A percentile compares a stretch with the other conserved stretches of the same genome.
phyloP scores from a whole-genome alignment of 805 yeast genomes.

The Saccharomycopsis sp. region DNA sequence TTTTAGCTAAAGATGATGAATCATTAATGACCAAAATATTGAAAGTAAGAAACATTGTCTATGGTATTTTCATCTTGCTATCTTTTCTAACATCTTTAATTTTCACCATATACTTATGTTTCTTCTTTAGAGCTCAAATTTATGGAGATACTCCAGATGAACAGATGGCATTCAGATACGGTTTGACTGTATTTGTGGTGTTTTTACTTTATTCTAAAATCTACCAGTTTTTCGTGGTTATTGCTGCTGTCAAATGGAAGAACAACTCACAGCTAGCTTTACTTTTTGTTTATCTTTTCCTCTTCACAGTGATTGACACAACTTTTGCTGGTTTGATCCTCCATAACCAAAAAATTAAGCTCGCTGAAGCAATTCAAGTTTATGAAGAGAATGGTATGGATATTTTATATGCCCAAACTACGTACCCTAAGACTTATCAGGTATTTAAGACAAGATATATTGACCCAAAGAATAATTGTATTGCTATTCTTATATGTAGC shows the following conservation, averaged over 20 bases:
- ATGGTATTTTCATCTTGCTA: constrained; percentile 7
- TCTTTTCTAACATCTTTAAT: constrained; percentile 11
- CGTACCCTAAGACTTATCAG: constrained; percentile 7
- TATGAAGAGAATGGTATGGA: constrained; percentile 14
- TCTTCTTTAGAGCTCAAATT: background rate
- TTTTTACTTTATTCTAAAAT: constrained; percentile 13
- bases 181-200: background rate
- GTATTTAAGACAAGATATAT: constrained; percentile 2
- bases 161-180: background rate
- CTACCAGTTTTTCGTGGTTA: constrained; percentile 10
- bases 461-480: constrained; percentile 5
- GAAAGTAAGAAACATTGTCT: background rate
- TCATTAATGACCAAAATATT: no score
- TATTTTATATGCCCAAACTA: constrained; percentile 7
- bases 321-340: constrained; percentile 4
- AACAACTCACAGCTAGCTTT: constrained; percentile 10
- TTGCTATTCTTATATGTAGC: constrained; percentile 1
- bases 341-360: background rate
- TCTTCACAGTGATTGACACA: constrained; percentile 9
- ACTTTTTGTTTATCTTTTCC: constrained; percentile 11
- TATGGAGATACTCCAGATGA: background rate
- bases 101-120: background rate
- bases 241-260: constrained; percentile 9
- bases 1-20: no score
- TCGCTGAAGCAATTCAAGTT: constrained; percentile 1